phyloP scores from a whole-genome alignment of 2,329 filamentous ascomycete species.

The Calonectria pseudoreteaudii region DNA sequence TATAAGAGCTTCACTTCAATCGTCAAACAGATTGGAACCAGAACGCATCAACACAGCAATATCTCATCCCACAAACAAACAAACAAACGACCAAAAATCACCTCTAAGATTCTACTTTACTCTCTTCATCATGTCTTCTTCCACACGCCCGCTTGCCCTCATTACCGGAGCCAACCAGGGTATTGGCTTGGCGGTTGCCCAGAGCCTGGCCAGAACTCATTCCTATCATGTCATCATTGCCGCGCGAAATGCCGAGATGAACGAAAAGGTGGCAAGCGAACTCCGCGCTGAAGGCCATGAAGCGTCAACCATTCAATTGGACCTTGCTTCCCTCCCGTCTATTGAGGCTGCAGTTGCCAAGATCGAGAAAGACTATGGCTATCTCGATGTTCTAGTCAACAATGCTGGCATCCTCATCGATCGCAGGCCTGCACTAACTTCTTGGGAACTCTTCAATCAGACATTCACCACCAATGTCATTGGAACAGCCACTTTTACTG shows the following conservation, averaged over 20 bases:
- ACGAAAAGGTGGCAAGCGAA: conserved; percentile 37
- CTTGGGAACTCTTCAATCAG: conserved; percentile 50
- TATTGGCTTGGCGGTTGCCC: conserved; percentile 33
- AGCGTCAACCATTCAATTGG: conserved; percentile 41
- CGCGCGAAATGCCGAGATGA: conserved; percentile 43
- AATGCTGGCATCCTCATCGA: conserved; percentile 50
- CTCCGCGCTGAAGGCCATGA: conserved; percentile 38
- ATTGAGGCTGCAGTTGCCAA: conserved; percentile 38
- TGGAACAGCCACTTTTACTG: conserved; percentile 44
- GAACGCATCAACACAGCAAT: background rate
- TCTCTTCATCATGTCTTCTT: conserved; percentile 19
- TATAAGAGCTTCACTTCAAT: background rate
- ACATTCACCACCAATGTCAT: conserved; percentile 54
- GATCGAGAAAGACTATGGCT: conserved; percentile 39
- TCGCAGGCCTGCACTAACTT: conserved; percentile 13
- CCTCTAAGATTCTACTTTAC: background rate
- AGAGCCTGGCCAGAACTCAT: conserved; percentile 40
- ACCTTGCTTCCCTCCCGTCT: conserved; percentile 44
- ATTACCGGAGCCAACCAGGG: conserved; percentile 41
- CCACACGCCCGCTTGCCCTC: conserved; percentile 24
- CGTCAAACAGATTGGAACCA: background rate
- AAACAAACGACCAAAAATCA: too few relatives aligned
- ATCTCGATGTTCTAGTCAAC: conserved; percentile 51
- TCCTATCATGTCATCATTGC: conserved; percentile 50
- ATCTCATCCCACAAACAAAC: background rate